Percentiles rank a stretch among this genome's conserved stretches.
Evolutionary conservation across 208 protist species (phyloP).

Genomic region (Wallacemonas rigidus): DNA sequence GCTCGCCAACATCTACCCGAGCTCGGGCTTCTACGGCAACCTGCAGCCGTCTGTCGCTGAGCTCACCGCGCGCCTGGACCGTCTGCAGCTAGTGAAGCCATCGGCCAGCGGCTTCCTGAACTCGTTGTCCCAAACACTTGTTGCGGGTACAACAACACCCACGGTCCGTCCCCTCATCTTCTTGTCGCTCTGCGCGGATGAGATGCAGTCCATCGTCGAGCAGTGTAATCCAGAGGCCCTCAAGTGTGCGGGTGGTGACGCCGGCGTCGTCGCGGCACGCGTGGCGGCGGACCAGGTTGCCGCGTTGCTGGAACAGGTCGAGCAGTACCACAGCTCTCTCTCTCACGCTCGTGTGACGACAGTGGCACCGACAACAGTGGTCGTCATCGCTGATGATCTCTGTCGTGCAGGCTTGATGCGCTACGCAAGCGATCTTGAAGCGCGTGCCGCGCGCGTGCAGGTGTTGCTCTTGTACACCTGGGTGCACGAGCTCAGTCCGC

Average conservation of each 20-base stretch:
- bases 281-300: slow-evolving; percentile 14
- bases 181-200: slow-evolving; percentile 5
- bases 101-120: background rate
- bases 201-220: slow-evolving; percentile 3
- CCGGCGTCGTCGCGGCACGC: slow-evolving; percentile 4
- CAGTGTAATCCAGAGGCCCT: slow-evolving; percentile 7
- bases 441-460: background rate
- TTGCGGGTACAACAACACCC: background rate
- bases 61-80: background rate
- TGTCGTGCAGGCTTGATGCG: slow-evolving; percentile 15
- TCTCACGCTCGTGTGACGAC: background rate
- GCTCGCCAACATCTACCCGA: slow-evolving; percentile 5
- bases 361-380: background rate
- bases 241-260: slow-evolving; percentile 12
- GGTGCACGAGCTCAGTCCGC: slow-evolving; percentile 46
- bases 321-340: slow-evolving; percentile 1
- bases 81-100: background rate
- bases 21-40: slow-evolving; percentile 14
- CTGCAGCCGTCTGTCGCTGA: background rate
- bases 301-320: slow-evolving; percentile 18
- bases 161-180: background rate
- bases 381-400: slow-evolving; percentile 36
- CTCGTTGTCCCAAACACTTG: background rate
- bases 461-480: slow-evolving; percentile 29
- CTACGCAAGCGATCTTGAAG: slow-evolving; percentile 21